These are phyloP conservation scores for Arxiozyma slooffiae DNA, from an alignment of 1,139 yeast species.

Conservation along the genomic window DNA sequence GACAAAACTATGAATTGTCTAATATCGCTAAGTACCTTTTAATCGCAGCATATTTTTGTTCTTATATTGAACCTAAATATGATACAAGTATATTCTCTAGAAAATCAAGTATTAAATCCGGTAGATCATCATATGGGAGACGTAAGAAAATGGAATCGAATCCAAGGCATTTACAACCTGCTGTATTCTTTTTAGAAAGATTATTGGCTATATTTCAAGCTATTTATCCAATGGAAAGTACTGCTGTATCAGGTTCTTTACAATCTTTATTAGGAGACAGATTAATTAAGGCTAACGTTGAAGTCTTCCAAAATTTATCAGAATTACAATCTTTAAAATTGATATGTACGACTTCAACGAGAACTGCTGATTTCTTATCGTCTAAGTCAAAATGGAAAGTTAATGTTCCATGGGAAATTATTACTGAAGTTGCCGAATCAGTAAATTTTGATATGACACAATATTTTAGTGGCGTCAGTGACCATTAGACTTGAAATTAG, in stretches of 20 bases:
- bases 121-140: slow-evolving; percentile 34
- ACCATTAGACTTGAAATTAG: not conserved
- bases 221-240: slow-evolving; percentile 33
- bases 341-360: slow-evolving; percentile 33
- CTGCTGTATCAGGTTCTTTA: slow-evolving; percentile 14
- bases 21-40: slow-evolving; percentile 50
- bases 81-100: slow-evolving; percentile 58
- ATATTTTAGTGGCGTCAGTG: slow-evolving; percentile 34
- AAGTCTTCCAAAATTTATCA: slow-evolving; percentile 52
- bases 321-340: slow-evolving; percentile 51
- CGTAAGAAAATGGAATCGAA: slow-evolving; percentile 42
- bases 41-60: slow-evolving; percentile 64
- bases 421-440: slow-evolving; percentile 43
- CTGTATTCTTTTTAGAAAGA: slow-evolving; percentile 57
- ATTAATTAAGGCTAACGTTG: slow-evolving; percentile 39
- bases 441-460: slow-evolving; percentile 47
- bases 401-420: slow-evolving; percentile 50
- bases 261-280: slow-evolving; percentile 16
- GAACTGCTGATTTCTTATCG: slow-evolving; percentile 48
- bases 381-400: slow-evolving; percentile 63
- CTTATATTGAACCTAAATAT: slow-evolving; percentile 52
- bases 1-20: slow-evolving; percentile 36
- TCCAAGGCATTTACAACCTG: slow-evolving; percentile 50
- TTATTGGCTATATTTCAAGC: slow-evolving; percentile 60
- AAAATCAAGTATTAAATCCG: slow-evolving; percentile 38